Conservation (phyloP, 179 eudicot genomes). For the Camellia oleifera region DNA sequence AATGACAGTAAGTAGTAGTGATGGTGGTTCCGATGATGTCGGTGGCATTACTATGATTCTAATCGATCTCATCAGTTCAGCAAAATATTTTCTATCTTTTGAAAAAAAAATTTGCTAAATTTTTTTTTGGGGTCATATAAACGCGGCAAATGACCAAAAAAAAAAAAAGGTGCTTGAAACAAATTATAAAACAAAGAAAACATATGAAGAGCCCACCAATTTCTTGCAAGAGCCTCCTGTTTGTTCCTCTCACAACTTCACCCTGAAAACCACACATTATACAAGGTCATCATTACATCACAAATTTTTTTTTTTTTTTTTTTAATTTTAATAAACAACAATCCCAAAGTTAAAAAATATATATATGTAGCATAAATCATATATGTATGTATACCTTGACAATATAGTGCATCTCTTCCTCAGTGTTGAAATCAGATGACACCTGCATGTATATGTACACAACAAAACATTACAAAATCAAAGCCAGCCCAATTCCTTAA, state of each 20-base stretch:
- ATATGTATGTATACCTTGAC: background rate
- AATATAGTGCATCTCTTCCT: background rate
- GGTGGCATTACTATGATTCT: no score
- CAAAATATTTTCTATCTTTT: no score
- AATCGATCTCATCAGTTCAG: no score
- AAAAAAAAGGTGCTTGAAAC: background rate
- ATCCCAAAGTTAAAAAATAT: no score
- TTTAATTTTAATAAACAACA: no score
- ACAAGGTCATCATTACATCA: no score
- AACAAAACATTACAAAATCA: background rate
- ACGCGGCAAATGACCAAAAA: background rate
- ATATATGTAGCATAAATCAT: no score
- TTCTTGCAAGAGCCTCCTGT: constrained; percentile 10
- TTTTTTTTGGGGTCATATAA: no score
- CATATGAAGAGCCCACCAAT: background rate
- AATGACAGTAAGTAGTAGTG: no score
- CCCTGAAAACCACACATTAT: background rate
- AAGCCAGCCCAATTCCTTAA: background rate
- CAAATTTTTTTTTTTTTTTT: background rate
- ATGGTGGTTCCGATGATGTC: no score
- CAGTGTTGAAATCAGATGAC: background rate
- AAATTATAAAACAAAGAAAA: background rate
- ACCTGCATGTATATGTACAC: background rate
- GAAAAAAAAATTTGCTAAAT: no score
- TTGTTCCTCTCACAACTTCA: background rate